Evolutionary conservation across 441 rosid genomes (phyloP), one percentile per base, ranked within the genome.

Genomic region (Gossypium gossypioides): DNA sequence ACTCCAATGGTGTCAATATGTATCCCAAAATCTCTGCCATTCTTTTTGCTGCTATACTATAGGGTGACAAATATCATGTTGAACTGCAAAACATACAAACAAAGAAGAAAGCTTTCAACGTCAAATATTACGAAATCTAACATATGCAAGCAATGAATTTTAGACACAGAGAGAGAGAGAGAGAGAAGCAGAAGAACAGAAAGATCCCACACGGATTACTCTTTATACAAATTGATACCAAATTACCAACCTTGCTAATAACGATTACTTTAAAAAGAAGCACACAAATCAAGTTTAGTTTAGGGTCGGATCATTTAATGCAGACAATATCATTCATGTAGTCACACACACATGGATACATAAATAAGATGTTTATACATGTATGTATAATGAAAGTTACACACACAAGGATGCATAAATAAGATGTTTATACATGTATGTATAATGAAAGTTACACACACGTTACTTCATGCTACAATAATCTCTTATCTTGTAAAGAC

Each of bases 71-170:
- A 25, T 72, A 34, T 66, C 59, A 50, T 68, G 58, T 9, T 8
- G 65, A 65, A 71, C 81, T 74, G 80, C 75, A 75, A 59, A 52
- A 54, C 27, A 66, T 7, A 58, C 21, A 63, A 3, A 32, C 19
- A 19, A 48, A 12, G 8, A 52, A 6, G 44, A 18, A n/a, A 25
- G 44, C 54, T 42, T 48, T 40, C 57, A 68, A 32, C 3, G 44
- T 44, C 52, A 21, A 1, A 24, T 10, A 48, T 34, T 55, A 21
- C 15, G 27, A n/a, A 44, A 57, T 22, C 55, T 8, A 12, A 57
- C 32, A 58, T 22, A 70, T 8, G 6, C n/a, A 46, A 34, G 56
- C 70, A n/a, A 46, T 46, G 8, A 2, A 44, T 3, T 13, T 37
- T 4, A 54, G 57, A 52, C 24, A 63, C 24, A 22, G 66, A 16